phyloP scores from a whole-genome alignment of 73 alveolate species.

The Symbiodinium natans region DNA sequence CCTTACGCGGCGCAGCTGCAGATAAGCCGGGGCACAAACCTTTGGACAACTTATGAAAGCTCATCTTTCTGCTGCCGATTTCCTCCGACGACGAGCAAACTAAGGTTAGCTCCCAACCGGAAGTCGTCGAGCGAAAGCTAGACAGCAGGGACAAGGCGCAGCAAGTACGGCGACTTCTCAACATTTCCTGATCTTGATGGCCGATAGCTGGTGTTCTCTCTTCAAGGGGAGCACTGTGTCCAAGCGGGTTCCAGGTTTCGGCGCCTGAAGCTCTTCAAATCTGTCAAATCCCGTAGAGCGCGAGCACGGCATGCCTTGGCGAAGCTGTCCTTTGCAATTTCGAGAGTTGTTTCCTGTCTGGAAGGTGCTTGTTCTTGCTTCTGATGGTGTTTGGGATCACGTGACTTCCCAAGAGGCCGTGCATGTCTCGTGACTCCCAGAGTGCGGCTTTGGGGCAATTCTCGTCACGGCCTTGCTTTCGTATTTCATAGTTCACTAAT shows the following conservation, averaged over 20 bases:
- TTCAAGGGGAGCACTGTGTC: not conserved
- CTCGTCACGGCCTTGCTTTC: too few species aligned
- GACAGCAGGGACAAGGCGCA: slow-evolving; percentile 78
- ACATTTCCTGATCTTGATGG: not conserved
- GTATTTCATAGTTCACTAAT: too few species aligned
- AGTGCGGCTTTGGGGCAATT: too few species aligned
- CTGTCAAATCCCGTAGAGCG: too few species aligned
- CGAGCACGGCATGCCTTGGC: too few species aligned
- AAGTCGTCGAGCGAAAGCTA: slow-evolving; percentile 84
- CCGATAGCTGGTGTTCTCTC: not conserved
- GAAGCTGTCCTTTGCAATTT: too few species aligned
- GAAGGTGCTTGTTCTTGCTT: slow-evolving; percentile 68
- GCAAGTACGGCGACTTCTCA: not conserved
- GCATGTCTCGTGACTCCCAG: too few species aligned
- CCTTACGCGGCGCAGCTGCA: slow-evolving; percentile 58
- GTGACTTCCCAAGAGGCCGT: slow-evolving; percentile 79
- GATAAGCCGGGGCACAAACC: too few species aligned
- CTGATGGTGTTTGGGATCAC: slow-evolving; percentile 91
- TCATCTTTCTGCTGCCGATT: too few species aligned
- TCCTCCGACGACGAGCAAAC: too few species aligned
- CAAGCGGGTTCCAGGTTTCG: not conserved
- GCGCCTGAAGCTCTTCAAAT: too few species aligned
- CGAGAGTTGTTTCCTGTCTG: not conserved
- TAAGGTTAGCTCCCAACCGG: slow-evolving; percentile 80
- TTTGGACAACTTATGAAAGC: too few species aligned